These are phyloP conservation scores for Neurospora tetrasperma DNA, from an alignment of 495 filamentous ascomycete genomes.

Conservation along the genomic window DNA sequence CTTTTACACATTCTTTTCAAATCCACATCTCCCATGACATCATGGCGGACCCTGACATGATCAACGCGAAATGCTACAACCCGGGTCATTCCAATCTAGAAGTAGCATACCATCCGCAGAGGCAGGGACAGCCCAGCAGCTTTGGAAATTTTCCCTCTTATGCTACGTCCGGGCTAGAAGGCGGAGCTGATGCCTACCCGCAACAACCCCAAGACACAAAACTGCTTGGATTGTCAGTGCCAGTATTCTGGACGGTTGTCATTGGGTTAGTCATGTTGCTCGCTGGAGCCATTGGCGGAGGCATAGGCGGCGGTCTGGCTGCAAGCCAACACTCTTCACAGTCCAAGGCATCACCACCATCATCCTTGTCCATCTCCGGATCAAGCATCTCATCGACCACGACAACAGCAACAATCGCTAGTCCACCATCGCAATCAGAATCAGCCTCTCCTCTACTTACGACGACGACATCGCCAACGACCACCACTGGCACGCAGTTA, in stretches of 20 bases:
- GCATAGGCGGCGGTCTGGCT: constrained; percentile 20
- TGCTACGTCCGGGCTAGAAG: neutral
- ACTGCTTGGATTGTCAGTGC: constrained; percentile 24
- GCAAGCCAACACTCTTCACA: neutral
- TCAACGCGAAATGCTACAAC: neutral
- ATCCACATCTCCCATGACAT: neutral
- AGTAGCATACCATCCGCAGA: neutral
- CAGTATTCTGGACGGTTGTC: constrained; percentile 22
- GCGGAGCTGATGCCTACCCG: neutral
- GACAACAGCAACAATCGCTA: constrained; percentile 2
- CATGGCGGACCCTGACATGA: neutral
- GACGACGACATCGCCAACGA: constrained; percentile 7
- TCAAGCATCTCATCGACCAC: neutral
- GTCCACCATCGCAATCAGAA: neutral
- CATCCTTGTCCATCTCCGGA: constrained; percentile 1
- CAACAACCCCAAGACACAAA: neutral
- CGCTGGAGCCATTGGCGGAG: constrained; percentile 24
- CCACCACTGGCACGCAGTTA: neutral
- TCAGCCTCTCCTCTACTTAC: constrained; percentile 2
- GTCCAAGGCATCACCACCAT: neutral
- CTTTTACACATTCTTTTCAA: neutral
- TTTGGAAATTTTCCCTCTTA: neutral
- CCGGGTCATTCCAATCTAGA: neutral
- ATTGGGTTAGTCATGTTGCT: constrained; percentile 18
- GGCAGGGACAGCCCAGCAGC: neutral